Conservation (phyloP, 257 asterid genomes). For the Nicotiana sylvestris region DNA sequence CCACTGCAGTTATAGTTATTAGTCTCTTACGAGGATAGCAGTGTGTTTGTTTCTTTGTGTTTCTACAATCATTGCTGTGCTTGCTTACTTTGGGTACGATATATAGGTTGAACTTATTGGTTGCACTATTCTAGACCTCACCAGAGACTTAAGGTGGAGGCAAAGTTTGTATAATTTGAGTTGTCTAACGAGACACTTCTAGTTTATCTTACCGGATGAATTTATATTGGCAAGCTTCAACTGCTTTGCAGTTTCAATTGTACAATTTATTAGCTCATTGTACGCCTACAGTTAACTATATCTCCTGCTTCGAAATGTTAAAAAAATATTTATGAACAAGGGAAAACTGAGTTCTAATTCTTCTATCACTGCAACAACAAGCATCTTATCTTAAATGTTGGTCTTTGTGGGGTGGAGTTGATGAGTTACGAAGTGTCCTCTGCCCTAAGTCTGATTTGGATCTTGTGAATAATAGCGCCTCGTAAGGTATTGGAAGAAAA, state of each 20-base stretch:
- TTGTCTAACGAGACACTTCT: not conserved
- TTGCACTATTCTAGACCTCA: not conserved
- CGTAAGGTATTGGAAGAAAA: not conserved
- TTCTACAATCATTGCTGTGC: not conserved
- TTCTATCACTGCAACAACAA: not conserved
- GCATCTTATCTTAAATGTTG: not conserved
- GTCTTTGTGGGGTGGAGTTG: not conserved
- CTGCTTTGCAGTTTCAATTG: not conserved
- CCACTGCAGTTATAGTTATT: not conserved
- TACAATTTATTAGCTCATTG: not conserved
- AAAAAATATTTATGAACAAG: not conserved
- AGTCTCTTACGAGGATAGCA: not conserved
- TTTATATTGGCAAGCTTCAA: not conserved
- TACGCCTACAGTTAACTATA: not conserved
- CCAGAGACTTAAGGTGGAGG: not conserved
- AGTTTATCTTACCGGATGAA: not conserved
- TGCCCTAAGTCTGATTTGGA: not conserved
- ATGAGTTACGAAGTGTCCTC: not conserved
- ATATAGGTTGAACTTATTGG: not conserved
- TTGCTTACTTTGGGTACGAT: not conserved
- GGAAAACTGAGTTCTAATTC: not conserved
- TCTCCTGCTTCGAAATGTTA: not conserved
- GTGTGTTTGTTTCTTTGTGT: not conserved
- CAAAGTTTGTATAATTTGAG: not conserved
- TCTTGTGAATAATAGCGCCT: not conserved